Base-by-base conservation (phyloP, 768 basidiomycete species). In the Boletus rufocinnamomeus region DNA sequence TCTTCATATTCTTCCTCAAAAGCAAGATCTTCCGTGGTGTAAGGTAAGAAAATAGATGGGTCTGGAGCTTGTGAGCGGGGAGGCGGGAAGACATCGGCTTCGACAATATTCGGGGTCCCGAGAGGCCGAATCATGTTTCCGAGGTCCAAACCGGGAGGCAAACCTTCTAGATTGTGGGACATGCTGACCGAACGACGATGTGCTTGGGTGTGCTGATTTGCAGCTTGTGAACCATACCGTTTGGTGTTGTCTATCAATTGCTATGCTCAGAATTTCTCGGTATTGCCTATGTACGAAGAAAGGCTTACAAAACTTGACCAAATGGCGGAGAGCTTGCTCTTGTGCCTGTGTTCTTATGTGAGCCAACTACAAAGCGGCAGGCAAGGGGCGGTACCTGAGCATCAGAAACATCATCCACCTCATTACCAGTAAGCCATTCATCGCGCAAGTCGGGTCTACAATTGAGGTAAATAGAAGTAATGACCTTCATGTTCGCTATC, bases 1-100 rank as follows among this genome's bases (percentile, higher is more conserved):
- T 96, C 95, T 71, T 98, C 95, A 67, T 97, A 98, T 68, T 97
- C 95, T 69, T 94, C 93, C 68, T 98, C 95, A 64, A 95, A 95
- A 1, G 93, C 94, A 58, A 93, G 89, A 65, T 94, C 91, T 71
- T 98, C 96, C 2, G 92, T 88, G 41, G 91, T 93, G 70, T 93
- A 97, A 17, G 93, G 93, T 23, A 94, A 79, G 77, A 94, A 93
- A 46, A 89, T 87, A 16, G 85, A 86, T 13, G 89, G 85, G 69
- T 93, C 89, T 0, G 89, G 87, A 2, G 90, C 89, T 66, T 91
- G 90, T 43, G 91, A 89, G 34, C 94, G 91, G 28, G 88, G 81
- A 1, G 97, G 97, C 27, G 97, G 97, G 79, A 99, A 98, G 14
- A 97, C 93, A 63, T 98, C 97, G 9, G 86, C 85, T 62, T 95